Evolutionary conservation across 768 basidiomycete species (phyloP), one percentile per base, ranked within the genome.

Genomic region (Naematelia aurantialba): DNA sequence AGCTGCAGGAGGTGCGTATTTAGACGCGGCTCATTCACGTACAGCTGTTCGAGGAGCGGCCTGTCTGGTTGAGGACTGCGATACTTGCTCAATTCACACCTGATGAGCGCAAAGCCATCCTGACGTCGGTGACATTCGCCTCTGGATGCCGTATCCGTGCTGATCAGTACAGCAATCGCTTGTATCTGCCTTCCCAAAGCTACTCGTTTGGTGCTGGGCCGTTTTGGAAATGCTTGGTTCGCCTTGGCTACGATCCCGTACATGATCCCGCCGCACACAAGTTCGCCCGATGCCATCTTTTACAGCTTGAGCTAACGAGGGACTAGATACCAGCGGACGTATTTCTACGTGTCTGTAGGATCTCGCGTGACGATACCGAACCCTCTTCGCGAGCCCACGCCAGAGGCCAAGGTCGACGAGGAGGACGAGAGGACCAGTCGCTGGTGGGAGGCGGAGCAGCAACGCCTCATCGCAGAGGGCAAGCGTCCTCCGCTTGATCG

Each of bases 131-230:
- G 30, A 25, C 4, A 22, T 47, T 19, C 25, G 22, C n/a, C n/a
- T n/a, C 8, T 44, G 24, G 24, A 24, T 50, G 24, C 19, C 14
- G 17, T 19, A 34, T 22, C 25, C 19, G 30, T 17, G 55, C 60
- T 65, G 54, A 61, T 26, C 11, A 26, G 14, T 45, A 94, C 91
- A 60, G 88, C 89, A 12, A 94, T 93, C 72, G 78, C 85, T 4
- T 39, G 17, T 81, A 91, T 14, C 82, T 94, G 17, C 87, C 92
- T 2, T 78, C 89, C 4, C 84, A 88, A 2, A 87, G 86, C 55
- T 99, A 93, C 70, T 87, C 89, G 8, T 93, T 97, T 71, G 84
- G 87, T 65, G 93, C 96, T 65, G 96, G 96, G 0, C 92, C 93
- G 2, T 98, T 89, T 87, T 82, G 91, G 42, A 93, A 97, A 67